Percentiles rank a stretch among this genome's conserved stretches.
phyloP scores from a whole-genome alignment of 805 yeast species.

The Candida insectalens region DNA sequence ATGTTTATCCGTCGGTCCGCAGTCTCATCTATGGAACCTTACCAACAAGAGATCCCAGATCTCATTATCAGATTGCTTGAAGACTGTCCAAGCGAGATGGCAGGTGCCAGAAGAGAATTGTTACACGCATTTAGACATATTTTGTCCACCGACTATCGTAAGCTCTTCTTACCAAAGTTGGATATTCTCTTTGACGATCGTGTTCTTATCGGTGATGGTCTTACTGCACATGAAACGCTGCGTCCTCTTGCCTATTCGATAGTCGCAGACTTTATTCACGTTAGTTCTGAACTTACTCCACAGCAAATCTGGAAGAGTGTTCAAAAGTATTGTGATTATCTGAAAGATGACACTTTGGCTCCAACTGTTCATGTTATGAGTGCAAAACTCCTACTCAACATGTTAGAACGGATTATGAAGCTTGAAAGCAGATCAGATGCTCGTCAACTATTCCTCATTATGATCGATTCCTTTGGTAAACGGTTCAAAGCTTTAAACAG shows the following conservation, averaged over 20 bases:
- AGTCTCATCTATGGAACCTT: constrained; percentile 47
- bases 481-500: constrained; percentile 69
- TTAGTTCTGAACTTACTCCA: constrained; percentile 71
- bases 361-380: constrained; percentile 94
- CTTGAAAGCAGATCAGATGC: constrained; percentile 75
- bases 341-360: constrained; percentile 75
- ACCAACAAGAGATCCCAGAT: constrained; percentile 68
- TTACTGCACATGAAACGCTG: constrained; percentile 82
- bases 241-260: constrained; percentile 92
- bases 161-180: constrained; percentile 74
- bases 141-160: constrained; percentile 79
- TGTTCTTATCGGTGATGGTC: constrained; percentile 84
- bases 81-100: constrained; percentile 91
- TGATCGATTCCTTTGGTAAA: constrained; percentile 80
- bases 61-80: constrained; percentile 76
- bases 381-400: constrained; percentile 77
- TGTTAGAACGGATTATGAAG: constrained; percentile 81
- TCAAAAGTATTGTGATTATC: constrained; percentile 64
- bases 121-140: constrained; percentile 92
- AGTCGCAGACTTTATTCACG: constrained; percentile 92
- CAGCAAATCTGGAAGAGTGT: constrained; percentile 85
- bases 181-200: constrained; percentile 79
- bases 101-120: constrained; percentile 85
- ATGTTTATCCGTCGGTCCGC: constrained; percentile 81
- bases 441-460: constrained; percentile 73